These are phyloP conservation scores for Plicaturopsis crispa DNA, from an alignment of 768 basidiomycete species.

Conservation along the genomic window DNA sequence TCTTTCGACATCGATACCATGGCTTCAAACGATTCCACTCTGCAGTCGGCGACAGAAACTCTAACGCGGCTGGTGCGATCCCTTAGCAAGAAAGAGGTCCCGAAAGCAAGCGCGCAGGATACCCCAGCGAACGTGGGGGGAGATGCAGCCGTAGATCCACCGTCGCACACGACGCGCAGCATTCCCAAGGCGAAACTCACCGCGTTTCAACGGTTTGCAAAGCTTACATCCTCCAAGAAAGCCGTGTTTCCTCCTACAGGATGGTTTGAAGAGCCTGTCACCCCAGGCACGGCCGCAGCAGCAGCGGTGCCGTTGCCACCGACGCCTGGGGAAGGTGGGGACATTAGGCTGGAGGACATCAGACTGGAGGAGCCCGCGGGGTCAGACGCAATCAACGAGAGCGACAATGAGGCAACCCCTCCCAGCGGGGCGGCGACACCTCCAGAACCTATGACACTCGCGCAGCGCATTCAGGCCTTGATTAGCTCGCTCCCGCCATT, in stretches of 20 bases:
- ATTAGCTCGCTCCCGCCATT: constrained; percentile 34
- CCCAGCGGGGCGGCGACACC: constrained; percentile 7
- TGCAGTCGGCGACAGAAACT: no score
- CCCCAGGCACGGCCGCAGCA: constrained; percentile 2
- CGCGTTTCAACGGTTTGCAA: not conserved
- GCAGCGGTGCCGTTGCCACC: not conserved
- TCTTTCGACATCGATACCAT: no score
- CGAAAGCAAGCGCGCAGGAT: not conserved
- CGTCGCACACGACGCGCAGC: not conserved
- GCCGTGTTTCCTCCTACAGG: constrained; percentile 10
- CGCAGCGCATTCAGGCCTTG: constrained; percentile 44
- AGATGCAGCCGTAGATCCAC: not conserved
- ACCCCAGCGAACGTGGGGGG: not conserved
- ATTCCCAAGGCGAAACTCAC: not conserved
- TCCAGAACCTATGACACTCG: constrained; percentile 37
- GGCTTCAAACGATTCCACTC: no score
- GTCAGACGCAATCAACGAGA: not conserved
- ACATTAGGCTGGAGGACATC: not conserved
- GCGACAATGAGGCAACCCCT: constrained; percentile 5
- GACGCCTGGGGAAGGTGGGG: not conserved
- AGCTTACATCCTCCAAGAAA: not conserved
- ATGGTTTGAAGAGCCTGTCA: constrained; percentile 7
- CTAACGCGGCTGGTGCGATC: not conserved
- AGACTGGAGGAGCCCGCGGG: constrained; percentile 1
- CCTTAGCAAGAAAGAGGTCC: not conserved